Evolutionary conservation across 805 yeast species (phyloP).

Genomic region (Zygosaccharomyces kombuchaensis): DNA sequence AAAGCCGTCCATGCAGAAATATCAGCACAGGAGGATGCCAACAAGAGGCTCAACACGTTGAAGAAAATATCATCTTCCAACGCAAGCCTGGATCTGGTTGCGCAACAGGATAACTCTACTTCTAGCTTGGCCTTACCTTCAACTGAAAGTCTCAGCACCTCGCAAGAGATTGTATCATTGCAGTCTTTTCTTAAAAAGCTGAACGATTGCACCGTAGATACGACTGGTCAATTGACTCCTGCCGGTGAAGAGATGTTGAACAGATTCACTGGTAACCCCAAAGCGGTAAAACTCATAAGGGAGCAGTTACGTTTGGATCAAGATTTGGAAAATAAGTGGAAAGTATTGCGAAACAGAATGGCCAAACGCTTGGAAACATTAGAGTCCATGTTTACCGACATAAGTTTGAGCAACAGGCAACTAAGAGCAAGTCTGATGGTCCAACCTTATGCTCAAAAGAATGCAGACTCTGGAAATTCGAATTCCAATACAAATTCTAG

Average conservation of each 20-base stretch:
- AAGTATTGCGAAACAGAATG: constrained; percentile 17
- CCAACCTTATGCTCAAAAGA: constrained; percentile 19
- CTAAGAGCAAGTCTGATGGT: constrained; percentile 21
- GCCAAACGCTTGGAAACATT: constrained; percentile 21
- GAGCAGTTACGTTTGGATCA: constrained; percentile 28
- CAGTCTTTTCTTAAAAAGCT: constrained; percentile 19
- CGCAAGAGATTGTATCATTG: neutral
- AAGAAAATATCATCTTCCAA: constrained; percentile 16
- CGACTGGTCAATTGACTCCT: constrained; percentile 25
- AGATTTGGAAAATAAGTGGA: constrained; percentile 27
- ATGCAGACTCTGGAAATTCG: constrained; percentile 6
- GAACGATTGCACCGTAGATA: constrained; percentile 23
- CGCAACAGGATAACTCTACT: neutral
- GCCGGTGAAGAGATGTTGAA: constrained; percentile 27
- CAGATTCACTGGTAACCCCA: constrained; percentile 21
- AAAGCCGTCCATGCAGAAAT: constrained; percentile 21
- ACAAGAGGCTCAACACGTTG: constrained; percentile 23
- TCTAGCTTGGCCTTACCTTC: neutral
- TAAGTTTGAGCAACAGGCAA: constrained; percentile 23
- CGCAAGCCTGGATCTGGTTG: constrained; percentile 2
- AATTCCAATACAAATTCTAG: constrained; percentile 10
- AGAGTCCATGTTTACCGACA: constrained; percentile 25
- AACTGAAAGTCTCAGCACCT: neutral
- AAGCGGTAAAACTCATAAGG: constrained; percentile 22
- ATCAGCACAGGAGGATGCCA: constrained; percentile 18